These are phyloP conservation scores for Metroxylon sagu DNA, from an alignment of 176 grass and related monocot species.

Conservation along the genomic window DNA sequence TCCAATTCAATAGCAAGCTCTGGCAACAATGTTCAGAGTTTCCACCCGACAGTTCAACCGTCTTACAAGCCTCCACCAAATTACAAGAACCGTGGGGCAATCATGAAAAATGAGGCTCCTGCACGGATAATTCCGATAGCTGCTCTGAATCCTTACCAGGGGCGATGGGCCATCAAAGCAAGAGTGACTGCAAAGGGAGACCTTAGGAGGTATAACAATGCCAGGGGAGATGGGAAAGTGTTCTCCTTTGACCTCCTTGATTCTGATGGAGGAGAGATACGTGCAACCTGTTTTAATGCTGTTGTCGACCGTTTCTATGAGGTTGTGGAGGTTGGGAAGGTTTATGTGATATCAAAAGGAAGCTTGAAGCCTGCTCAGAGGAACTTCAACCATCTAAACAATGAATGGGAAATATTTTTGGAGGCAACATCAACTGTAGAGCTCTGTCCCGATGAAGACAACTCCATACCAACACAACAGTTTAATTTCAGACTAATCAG, in stretches of 20 bases:
- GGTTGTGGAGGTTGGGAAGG: constrained; percentile 76
- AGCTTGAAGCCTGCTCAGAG: constrained; percentile 72
- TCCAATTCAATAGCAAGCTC: constrained; percentile 27
- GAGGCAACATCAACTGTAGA: constrained; percentile 68
- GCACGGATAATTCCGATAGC: constrained; percentile 79
- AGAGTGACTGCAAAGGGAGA: constrained; percentile 87
- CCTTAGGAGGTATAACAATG: constrained; percentile 82
- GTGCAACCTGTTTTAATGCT: constrained; percentile 76
- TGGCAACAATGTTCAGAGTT: constrained; percentile 25
- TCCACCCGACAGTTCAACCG: constrained; percentile 54
- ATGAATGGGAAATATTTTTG: constrained; percentile 88
- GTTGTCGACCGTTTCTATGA: constrained; percentile 82
- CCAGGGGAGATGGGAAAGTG: constrained; percentile 91
- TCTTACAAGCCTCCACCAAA: constrained; percentile 61
- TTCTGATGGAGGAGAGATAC: constrained; percentile 82
- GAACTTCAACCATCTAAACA: constrained; percentile 87
- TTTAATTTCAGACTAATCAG: constrained; percentile 66
- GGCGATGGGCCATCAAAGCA: constrained; percentile 87
- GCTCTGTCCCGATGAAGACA: constrained; percentile 62
- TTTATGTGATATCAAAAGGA: constrained; percentile 85
- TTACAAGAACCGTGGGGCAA: constrained; percentile 71
- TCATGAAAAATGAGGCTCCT: constrained; percentile 87
- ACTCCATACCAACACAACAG: constrained; percentile 71
- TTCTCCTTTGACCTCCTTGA: constrained; percentile 95
- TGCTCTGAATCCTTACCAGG: constrained; percentile 83